phyloP scores from a whole-genome alignment of 2,329 filamentous ascomycete species.

The Colletotrichum sidae region DNA sequence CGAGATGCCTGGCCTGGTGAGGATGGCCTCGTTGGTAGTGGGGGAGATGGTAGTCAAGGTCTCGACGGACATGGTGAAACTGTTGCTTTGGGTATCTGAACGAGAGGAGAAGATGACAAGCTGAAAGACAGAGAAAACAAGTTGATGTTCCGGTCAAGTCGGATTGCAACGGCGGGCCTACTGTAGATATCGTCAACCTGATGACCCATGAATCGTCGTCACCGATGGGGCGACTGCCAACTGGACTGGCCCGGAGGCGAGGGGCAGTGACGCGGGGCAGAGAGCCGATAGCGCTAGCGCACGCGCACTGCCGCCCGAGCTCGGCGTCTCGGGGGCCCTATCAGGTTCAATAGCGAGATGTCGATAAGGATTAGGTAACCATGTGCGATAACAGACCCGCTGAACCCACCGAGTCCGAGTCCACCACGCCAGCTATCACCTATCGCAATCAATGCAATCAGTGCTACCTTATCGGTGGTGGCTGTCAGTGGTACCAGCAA shows the following conservation, averaged over 20 bases:
- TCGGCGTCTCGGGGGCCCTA: not conserved
- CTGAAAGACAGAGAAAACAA: slow-evolving; percentile 1
- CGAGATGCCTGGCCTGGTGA: slow-evolving; percentile 82
- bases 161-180: slow-evolving; percentile 19
- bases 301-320: not conserved
- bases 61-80: slow-evolving; percentile 69
- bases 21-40: slow-evolving; percentile 84
- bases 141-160: not conserved
- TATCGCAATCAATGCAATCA: no score
- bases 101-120: not conserved
- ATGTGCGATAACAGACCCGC: not conserved
- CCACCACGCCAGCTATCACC: no score
- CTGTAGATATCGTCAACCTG: slow-evolving; percentile 28
- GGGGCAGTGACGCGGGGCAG: no score
- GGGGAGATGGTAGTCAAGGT: slow-evolving; percentile 86
- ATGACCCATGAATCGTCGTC: slow-evolving; percentile 33
- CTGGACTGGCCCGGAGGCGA: no score
- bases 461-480: no score
- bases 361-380: slow-evolving; percentile 34
- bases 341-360: slow-evolving; percentile 13
- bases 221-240: slow-evolving; percentile 22
- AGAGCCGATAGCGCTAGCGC: no score
- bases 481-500: not conserved
- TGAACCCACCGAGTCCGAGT: no score
- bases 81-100: not conserved